Evolutionary conservation across 2,329 filamentous ascomycete species (phyloP), one percentile per base, ranked within the genome.

Genomic region (Malbranchea zuffiana): DNA sequence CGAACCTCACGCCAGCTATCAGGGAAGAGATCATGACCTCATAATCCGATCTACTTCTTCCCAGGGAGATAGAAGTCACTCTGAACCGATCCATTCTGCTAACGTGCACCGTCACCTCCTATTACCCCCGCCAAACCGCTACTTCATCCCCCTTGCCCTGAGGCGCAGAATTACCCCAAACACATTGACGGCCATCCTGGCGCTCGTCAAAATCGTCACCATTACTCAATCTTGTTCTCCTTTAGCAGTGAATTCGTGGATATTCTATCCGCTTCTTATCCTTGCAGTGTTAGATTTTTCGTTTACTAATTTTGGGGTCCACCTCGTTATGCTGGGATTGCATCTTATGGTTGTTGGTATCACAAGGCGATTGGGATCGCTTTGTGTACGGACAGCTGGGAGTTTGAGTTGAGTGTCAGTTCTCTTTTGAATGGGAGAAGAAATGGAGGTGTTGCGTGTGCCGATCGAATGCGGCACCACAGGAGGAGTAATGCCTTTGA

Each of bases 201-300:
- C 37, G n/a, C 31, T 80, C 4, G 46, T 71, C 33, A 94, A 93
- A 56, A 60, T 86, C 6, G 60, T 70, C 8, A 74, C 75, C 0
- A 59, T 90, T 6, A 68, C 72, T 2, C 67, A 71, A 31, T 72
- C 79, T 1, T 94, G 86, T 55, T 75, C 75, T 54, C 85, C 85
- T 0, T 77, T 78, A 40, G 75, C 76, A 28, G 68, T 74, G n/a
- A 78, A 71, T 29, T 64, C 74, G 5, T 72, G 72, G 55, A 60
- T 86, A 3, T 67, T 75, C 3, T 77, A 80, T 46, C 75, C 80
- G 3, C 62, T 93, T 2, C 61, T 92, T 3, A 59, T 71, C 3
- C 56, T 88, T 5, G 84, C 83, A 6, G 74, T 72, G 1, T 48
- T 85, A 8, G 83, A 87, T 44, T 57, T 73, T 11, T 44, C 62